phyloP scores from a whole-genome alignment of 2,329 filamentous ascomycete species.

The Clarireedia paspali region DNA sequence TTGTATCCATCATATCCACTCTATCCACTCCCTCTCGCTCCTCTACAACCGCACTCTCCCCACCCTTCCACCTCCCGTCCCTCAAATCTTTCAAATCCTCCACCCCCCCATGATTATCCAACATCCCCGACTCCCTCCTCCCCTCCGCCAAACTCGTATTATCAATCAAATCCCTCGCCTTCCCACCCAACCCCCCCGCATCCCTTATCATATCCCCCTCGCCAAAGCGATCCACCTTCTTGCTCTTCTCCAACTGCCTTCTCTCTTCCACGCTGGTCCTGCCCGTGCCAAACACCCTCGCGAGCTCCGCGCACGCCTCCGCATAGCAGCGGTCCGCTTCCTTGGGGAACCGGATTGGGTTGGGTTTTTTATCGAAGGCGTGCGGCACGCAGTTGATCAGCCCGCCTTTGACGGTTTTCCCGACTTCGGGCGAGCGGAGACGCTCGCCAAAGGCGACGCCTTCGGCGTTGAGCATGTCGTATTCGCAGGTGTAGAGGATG shows the following conservation, averaged over 20 bases:
- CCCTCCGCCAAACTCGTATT: constrained; percentile 4
- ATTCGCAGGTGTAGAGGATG: constrained; percentile 55
- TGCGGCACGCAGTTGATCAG: constrained; percentile 53
- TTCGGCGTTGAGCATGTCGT: constrained; percentile 56
- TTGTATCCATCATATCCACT: not conserved
- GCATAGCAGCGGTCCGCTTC: constrained; percentile 25
- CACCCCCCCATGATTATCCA: constrained; percentile 4
- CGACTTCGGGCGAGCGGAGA: constrained; percentile 38
- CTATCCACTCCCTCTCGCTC: not conserved
- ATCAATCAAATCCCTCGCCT: constrained; percentile 2
- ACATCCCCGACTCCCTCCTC: not conserved
- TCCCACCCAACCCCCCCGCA: not conserved
- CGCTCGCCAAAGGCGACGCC: constrained; percentile 54
- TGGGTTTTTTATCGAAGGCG: constrained; percentile 61
- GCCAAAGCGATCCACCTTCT: constrained; percentile 24
- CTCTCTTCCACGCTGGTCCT: constrained; percentile 19
- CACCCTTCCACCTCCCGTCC: not conserved
- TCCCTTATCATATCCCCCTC: constrained; percentile 8
- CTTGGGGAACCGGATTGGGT: constrained; percentile 40
- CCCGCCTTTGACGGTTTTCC: constrained; percentile 50
- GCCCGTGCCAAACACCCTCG: constrained; percentile 21
- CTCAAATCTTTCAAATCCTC: not conserved
- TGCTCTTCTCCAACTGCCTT: constrained; percentile 19
- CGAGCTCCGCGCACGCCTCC: constrained; percentile 27
- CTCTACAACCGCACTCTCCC: not conserved